Evolutionary conservation across 768 basidiomycete species (phyloP).

Genomic region (Amanita polypyramis): DNA sequence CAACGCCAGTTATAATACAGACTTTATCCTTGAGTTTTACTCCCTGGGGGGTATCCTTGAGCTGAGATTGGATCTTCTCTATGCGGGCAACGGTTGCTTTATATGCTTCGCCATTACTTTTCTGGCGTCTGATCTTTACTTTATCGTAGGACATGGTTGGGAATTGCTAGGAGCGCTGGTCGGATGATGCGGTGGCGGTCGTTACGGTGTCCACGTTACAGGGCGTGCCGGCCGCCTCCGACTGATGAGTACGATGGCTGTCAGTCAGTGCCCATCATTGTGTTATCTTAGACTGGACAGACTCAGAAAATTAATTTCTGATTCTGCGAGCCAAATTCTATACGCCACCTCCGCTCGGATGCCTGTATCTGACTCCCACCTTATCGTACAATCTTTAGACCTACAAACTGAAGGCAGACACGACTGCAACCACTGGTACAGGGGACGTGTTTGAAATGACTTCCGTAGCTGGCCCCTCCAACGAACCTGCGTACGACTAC

Average conservation of each 20-base stretch:
- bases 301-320: too few species aligned
- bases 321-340: too few species aligned
- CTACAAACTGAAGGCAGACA: not conserved
- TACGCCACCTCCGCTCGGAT: not conserved
- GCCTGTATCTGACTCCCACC: not conserved
- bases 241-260: too few species aligned
- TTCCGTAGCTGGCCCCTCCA: conserved; percentile 25
- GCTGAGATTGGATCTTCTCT: conserved; percentile 56
- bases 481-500: conserved; percentile 43
- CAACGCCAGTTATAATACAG: conserved; percentile 81
- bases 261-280: too few species aligned
- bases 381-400: not conserved
- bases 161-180: not conserved
- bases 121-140: conserved; percentile 13
- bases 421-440: conserved; percentile 9
- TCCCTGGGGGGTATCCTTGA: conserved; percentile 40
- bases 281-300: too few species aligned
- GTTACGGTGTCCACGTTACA: too few species aligned
- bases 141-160: conserved; percentile 28
- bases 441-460: conserved; percentile 29
- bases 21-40: conserved; percentile 66
- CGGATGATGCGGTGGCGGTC: not conserved
- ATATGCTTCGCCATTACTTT: conserved; percentile 39
- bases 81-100: conserved; percentile 57
- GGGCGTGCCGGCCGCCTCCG: not conserved